Evolutionary conservation across 495 filamentous ascomycete genomes (phyloP).

Genomic region (Parmelia sp.): DNA sequence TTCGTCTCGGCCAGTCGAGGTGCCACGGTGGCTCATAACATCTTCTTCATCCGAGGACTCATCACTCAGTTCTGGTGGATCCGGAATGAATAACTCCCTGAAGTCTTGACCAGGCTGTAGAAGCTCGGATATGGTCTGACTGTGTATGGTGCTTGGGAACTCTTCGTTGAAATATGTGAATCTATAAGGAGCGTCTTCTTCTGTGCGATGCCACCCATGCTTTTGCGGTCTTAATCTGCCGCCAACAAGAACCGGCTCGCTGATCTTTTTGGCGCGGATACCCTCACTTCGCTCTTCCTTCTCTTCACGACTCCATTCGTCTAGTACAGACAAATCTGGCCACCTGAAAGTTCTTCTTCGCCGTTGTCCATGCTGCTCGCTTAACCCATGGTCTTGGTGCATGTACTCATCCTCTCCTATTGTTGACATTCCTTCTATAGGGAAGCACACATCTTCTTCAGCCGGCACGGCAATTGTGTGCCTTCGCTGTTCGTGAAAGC

Average conservation of each 20-base stretch:
- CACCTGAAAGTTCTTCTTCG: conserved; percentile 51
- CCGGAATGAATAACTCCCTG: conserved; percentile 74
- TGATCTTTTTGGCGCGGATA: conserved; percentile 84
- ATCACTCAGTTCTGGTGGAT: conserved; percentile 57
- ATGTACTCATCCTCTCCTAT: conserved; percentile 67
- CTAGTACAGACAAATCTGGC: conserved; percentile 68
- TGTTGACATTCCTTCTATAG: conserved; percentile 68
- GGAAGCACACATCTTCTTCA: conserved; percentile 91
- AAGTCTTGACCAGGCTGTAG: conserved; percentile 79
- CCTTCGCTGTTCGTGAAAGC: conserved; percentile 39
- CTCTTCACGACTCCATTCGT: conserved; percentile 87
- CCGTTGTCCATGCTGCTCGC: conserved; percentile 39
- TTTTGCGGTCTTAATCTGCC: conserved; percentile 80
- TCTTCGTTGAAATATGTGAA: conserved; percentile 99
- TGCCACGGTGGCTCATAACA: conserved; percentile 33
- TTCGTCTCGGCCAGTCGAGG: conserved; percentile 31
- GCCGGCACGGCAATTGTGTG: conserved; percentile 51
- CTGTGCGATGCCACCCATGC: conserved; percentile 71
- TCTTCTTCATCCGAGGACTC: conserved; percentile 57
- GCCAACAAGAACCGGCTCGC: conserved; percentile 84
- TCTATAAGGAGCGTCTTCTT: conserved; percentile 86
- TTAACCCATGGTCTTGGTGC: conserved; percentile 34
- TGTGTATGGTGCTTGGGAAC: conserved; percentile 88
- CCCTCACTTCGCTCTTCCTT: conserved; percentile 85
- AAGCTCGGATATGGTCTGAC: conserved; percentile 87